Percentiles rank a stretch among this genome's conserved stretches.
Conservation (phyloP, 2,329 filamentous ascomycete species). For the Fusarium humuli region DNA sequence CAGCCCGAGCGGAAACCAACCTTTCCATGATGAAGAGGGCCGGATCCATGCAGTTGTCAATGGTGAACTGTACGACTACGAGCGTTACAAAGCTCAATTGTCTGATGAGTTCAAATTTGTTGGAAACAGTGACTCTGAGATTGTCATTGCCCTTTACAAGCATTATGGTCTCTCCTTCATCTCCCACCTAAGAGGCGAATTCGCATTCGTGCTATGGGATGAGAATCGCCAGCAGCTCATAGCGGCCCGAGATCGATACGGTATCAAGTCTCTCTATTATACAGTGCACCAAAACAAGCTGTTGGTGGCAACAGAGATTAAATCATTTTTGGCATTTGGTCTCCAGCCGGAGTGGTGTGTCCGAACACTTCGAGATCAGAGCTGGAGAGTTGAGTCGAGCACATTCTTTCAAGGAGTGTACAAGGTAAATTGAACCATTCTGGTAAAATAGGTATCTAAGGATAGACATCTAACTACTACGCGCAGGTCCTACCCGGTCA, state of each 20-base stretch:
- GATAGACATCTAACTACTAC: no score
- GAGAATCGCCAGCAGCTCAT: background rate
- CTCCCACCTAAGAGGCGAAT: background rate
- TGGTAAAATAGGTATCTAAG: rapidly evolving
- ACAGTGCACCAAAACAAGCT: background rate
- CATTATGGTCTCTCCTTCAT: constrained; percentile 8
- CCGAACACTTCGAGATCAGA: background rate
- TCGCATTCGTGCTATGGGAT: constrained; percentile 5
- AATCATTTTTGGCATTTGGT: constrained; percentile 9
- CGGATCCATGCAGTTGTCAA: constrained; percentile 1
- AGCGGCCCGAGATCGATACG: constrained; percentile 3
- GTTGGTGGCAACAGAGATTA: constrained; percentile 8
- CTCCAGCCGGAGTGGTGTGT: background rate
- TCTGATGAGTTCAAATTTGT: constrained; percentile 2
- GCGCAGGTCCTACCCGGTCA: background rate
- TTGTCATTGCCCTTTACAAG: constrained; percentile 8
- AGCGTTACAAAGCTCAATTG: background rate
- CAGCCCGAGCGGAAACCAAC: background rate
- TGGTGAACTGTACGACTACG: constrained; percentile 1
- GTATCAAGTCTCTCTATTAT: constrained; percentile 7
- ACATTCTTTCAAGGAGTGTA: constrained; percentile 5
- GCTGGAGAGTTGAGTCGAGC: background rate
- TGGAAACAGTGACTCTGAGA: constrained; percentile 7
- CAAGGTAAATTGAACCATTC: background rate
- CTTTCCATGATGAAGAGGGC: background rate